A percentile compares a stretch with the other conserved stretches of the same genome.
Evolutionary conservation across 2,329 filamentous ascomycete genomes (phyloP).

Genomic region (Penicillium sp.): DNA sequence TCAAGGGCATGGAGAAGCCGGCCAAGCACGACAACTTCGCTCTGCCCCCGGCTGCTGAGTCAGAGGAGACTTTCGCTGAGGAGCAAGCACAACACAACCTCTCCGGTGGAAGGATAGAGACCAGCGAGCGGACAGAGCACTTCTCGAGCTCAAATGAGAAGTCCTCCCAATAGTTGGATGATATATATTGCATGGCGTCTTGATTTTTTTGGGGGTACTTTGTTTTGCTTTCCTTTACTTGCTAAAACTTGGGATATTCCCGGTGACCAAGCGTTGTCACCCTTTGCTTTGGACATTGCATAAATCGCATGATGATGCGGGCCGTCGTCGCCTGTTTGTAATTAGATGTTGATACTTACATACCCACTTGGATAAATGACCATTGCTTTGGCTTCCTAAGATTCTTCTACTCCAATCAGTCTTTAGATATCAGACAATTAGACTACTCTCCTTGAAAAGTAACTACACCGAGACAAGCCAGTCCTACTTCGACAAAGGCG

Average conservation of each 20-base stretch:
- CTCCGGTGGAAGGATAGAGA: constrained; percentile 3
- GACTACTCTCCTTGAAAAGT: not conserved
- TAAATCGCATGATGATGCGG: constrained; percentile 22
- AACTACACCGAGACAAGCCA: too few relatives aligned
- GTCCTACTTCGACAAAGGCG: too few relatives aligned
- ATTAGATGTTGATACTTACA: constrained; percentile 27
- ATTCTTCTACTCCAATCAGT: too few relatives aligned
- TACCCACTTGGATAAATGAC: constrained; percentile 17
- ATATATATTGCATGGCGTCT: constrained; percentile 10
- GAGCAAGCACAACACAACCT: constrained; percentile 2
- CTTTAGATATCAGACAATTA: not conserved
- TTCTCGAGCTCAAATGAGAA: constrained; percentile 12
- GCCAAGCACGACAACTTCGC: constrained; percentile 37
- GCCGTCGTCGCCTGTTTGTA: constrained; percentile 15
- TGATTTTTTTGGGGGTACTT: constrained; percentile 3
- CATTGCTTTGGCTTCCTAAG: constrained; percentile 5
- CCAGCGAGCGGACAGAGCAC: not conserved
- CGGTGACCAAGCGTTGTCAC: constrained; percentile 6
- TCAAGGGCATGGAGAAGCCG: constrained; percentile 42
- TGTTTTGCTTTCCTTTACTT: constrained; percentile 1
- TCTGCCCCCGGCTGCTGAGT: constrained; percentile 41
- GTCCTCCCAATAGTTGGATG: constrained; percentile 6
- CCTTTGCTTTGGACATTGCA: constrained; percentile 18
- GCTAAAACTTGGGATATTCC: constrained; percentile 12
- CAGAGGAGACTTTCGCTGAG: constrained; percentile 17